Conservation (phyloP, 2,329 filamentous ascomycete genomes). For the Passalora sequoiae region DNA sequence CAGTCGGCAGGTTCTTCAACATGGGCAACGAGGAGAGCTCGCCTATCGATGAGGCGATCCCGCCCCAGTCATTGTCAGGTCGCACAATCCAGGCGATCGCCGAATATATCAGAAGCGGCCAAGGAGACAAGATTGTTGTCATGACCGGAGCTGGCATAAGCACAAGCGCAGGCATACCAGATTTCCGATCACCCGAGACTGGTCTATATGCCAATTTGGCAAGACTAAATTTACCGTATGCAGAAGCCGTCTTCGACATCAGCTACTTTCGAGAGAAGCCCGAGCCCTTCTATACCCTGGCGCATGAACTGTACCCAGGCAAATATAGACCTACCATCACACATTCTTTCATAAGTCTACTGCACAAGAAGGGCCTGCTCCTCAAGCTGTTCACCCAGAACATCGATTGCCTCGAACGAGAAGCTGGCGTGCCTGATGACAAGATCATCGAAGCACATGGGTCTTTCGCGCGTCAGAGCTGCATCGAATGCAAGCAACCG, state of each 20-base stretch:
- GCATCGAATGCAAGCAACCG: slow-evolving; percentile 74
- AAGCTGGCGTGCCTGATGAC: slow-evolving; percentile 74
- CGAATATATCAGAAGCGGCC: slow-evolving; percentile 68
- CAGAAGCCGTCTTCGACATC: slow-evolving; percentile 93
- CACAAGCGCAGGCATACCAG: slow-evolving; percentile 70
- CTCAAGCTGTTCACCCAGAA: slow-evolving; percentile 94
- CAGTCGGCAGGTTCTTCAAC: slow-evolving; percentile 35
- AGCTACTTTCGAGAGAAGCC: slow-evolving; percentile 80
- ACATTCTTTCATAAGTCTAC: slow-evolving; percentile 79
- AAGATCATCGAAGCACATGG: slow-evolving; percentile 91
- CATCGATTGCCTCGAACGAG: slow-evolving; percentile 89
- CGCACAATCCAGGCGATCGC: slow-evolving; percentile 71
- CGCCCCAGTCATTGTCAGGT: slow-evolving; percentile 60
- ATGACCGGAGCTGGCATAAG: slow-evolving; percentile 89
- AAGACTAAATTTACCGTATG: slow-evolving; percentile 75
- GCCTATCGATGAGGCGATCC: slow-evolving; percentile 58
- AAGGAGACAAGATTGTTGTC: slow-evolving; percentile 68
- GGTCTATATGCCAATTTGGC: slow-evolving; percentile 91
- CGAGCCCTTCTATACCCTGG: slow-evolving; percentile 84
- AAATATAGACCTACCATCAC: slow-evolving; percentile 83
- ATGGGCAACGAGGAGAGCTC: slow-evolving; percentile 86
- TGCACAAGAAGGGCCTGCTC: slow-evolving; percentile 72
- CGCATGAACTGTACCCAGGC: slow-evolving; percentile 86
- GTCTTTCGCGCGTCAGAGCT: slow-evolving; percentile 85
- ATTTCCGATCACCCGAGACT: slow-evolving; percentile 89